These are phyloP conservation scores for Myxozyma neotropica DNA, from an alignment of 805 yeast genomes.

Conservation along the genomic window DNA sequence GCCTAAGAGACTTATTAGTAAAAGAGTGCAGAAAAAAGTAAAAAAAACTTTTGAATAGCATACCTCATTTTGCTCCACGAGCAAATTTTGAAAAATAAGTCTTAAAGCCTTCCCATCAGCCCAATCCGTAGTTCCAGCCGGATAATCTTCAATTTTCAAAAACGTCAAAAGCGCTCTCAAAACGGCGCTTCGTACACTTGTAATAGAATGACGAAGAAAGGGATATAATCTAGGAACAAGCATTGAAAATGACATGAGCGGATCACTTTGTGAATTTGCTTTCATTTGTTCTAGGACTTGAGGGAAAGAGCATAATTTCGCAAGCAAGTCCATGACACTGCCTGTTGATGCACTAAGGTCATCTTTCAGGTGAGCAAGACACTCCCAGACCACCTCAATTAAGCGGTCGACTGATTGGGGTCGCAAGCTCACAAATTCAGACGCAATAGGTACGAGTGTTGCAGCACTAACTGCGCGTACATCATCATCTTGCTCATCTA, in stretches of 20 bases:
- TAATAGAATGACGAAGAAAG: constrained; percentile 88
- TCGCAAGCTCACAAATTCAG: constrained; percentile 74
- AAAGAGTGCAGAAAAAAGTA: neutral
- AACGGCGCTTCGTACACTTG: constrained; percentile 87
- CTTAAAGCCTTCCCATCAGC: constrained; percentile 72
- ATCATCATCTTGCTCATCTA: constrained; percentile 79
- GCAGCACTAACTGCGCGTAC: constrained; percentile 97
- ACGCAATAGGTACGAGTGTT: constrained; percentile 84
- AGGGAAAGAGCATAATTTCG: constrained; percentile 80
- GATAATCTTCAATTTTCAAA: constrained; percentile 50
- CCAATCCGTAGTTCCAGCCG: constrained; percentile 58
- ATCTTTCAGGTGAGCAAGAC: constrained; percentile 79
- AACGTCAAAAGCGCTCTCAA: constrained; percentile 79
- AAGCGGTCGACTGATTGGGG: constrained; percentile 51
- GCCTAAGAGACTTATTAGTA: neutral
- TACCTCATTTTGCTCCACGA: constrained; percentile 81
- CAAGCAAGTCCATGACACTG: constrained; percentile 89
- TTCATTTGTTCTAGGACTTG: constrained; percentile 76
- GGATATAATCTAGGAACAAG: constrained; percentile 92
- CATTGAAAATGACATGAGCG: constrained; percentile 61
- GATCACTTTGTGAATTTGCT: constrained; percentile 54
- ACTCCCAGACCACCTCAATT: constrained; percentile 82
- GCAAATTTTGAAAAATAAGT: constrained; percentile 78
- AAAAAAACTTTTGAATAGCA: neutral
- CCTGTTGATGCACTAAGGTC: constrained; percentile 95